phyloP scores from a whole-genome alignment of 179 eudicot species.

The Drosera spatulata region DNA sequence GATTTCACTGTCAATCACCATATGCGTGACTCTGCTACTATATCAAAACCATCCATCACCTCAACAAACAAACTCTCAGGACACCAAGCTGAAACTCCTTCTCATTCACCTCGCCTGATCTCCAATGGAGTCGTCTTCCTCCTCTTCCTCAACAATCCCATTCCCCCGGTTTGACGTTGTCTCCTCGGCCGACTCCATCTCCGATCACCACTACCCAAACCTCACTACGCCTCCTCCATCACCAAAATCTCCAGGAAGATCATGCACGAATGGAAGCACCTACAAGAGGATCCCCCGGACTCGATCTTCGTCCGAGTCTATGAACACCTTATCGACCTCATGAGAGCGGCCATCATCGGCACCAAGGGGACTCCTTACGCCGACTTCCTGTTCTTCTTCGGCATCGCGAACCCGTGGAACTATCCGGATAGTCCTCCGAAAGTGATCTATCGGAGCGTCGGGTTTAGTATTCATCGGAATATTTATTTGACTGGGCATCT shows the following conservation, averaged over 20 bases:
- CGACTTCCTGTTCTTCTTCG: constrained; percentile 73
- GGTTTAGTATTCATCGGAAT: constrained; percentile 65
- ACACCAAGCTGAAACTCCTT: too few relatives aligned
- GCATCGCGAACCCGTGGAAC: constrained; percentile 40
- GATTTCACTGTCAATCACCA: too few relatives aligned
- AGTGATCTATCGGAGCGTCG: constrained; percentile 42
- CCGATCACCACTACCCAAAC: constrained; percentile 6
- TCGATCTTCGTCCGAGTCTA: too few relatives aligned
- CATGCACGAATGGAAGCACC: too few relatives aligned
- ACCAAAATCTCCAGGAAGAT: too few relatives aligned
- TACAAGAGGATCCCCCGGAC: too few relatives aligned
- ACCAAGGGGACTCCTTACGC: constrained; percentile 79
- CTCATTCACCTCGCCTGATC: too few relatives aligned
- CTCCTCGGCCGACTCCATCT: constrained; percentile 12
- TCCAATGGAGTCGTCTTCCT: too few relatives aligned
- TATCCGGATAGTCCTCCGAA: constrained; percentile 54
- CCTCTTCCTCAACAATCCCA: neutral
- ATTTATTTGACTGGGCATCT: constrained; percentile 39
- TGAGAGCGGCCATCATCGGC: constrained; percentile 73
- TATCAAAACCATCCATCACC: too few relatives aligned
- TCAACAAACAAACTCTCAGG: too few relatives aligned
- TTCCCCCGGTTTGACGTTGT: constrained; percentile 28
- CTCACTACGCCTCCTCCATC: too few relatives aligned
- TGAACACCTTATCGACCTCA: constrained; percentile 51
- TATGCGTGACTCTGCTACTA: too few relatives aligned